A percentile compares a stretch with the other conserved stretches of the same genome.
Conservation (phyloP, 805 yeast genomes). For the Cyberlindnera lachancei region DNA sequence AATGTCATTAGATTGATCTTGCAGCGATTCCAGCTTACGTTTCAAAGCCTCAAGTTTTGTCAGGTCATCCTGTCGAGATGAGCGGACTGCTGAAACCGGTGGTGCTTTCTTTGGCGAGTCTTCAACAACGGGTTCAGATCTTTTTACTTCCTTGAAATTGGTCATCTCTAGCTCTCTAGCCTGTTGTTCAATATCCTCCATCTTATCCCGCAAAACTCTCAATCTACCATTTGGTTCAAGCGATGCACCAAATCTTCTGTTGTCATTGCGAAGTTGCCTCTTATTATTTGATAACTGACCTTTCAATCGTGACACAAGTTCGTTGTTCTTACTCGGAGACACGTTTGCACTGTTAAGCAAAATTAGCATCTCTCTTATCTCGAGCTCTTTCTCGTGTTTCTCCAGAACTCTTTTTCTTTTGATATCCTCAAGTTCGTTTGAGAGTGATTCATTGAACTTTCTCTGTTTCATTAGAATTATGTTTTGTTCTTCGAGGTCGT, state of each 20-base stretch:
- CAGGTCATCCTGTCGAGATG: conserved; percentile 40
- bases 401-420: conserved; percentile 50
- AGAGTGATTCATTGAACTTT: conserved; percentile 52
- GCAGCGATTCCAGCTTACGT: conserved; percentile 51
- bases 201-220: conserved; percentile 67
- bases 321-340: conserved; percentile 25
- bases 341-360: conserved; percentile 43
- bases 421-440: conserved; percentile 53
- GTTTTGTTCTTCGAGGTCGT: conserved; percentile 58
- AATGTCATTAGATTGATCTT: conserved; percentile 69
- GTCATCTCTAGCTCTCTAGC: conserved; percentile 84
- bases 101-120: conserved; percentile 22
- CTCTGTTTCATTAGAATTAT: conserved; percentile 51
- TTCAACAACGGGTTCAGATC: conserved; percentile 12
- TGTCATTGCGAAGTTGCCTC: conserved; percentile 34
- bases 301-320: conserved; percentile 32
- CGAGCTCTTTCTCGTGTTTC: conserved; percentile 69
- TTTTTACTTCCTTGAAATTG: conserved; percentile 54
- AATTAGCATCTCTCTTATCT: conserved; percentile 65
- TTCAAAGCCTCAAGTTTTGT: conserved; percentile 48
- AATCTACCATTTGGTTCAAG: conserved; percentile 74
- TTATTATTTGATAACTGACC: conserved; percentile 32
- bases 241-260: conserved; percentile 38
- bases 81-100: conserved; percentile 22
- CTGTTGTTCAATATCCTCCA: conserved; percentile 78